These are phyloP conservation scores for Hemerocallis citrina DNA, from an alignment of 106 monocot species.

Conservation along the genomic window DNA sequence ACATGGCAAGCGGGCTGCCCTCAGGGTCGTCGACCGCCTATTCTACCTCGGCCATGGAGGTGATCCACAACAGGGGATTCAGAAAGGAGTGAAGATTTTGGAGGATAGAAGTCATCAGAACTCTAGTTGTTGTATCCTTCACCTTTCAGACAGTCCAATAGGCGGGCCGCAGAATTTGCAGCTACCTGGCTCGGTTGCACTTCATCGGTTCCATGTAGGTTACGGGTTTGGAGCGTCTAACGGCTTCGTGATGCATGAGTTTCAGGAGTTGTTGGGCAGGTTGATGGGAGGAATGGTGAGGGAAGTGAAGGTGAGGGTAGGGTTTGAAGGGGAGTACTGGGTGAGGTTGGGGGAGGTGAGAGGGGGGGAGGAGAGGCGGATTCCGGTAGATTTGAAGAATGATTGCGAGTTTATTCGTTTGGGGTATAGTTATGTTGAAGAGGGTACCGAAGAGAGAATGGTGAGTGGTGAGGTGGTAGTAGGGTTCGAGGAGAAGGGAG, in stretches of 20 bases:
- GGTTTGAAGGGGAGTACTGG: conserved; percentile 27
- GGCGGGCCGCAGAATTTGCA: background rate
- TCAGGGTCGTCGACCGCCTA: conserved; percentile 75
- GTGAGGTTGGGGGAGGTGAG: conserved; percentile 61
- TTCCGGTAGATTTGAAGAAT: conserved; percentile 32
- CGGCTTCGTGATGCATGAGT: conserved; percentile 87
- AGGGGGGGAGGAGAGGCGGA: conserved; percentile 69
- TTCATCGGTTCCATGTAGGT: conserved; percentile 64
- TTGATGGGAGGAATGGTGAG: conserved; percentile 62
- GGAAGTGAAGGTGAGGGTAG: conserved; percentile 56
- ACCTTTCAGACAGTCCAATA: conserved; percentile 49
- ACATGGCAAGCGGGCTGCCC: conserved; percentile 54
- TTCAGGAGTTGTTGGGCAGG: conserved; percentile 65
- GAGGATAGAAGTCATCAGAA: conserved; percentile 39
- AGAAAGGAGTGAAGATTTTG: conserved; percentile 61
- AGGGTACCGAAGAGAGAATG: conserved; percentile 28
- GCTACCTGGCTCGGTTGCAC: conserved; percentile 14
- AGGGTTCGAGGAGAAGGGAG: conserved; percentile 36
- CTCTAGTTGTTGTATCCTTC: conserved; percentile 38
- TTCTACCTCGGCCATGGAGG: conserved; percentile 37
- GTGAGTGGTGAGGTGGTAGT: conserved; percentile 50
- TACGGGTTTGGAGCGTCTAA: conserved; percentile 54
- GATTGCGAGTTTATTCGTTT: conserved; percentile 40
- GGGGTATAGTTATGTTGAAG: conserved; percentile 67
- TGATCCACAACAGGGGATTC: conserved; percentile 51